Base-by-base conservation (phyloP, 768 basidiomycete genomes). In the Russula virescens region DNA sequence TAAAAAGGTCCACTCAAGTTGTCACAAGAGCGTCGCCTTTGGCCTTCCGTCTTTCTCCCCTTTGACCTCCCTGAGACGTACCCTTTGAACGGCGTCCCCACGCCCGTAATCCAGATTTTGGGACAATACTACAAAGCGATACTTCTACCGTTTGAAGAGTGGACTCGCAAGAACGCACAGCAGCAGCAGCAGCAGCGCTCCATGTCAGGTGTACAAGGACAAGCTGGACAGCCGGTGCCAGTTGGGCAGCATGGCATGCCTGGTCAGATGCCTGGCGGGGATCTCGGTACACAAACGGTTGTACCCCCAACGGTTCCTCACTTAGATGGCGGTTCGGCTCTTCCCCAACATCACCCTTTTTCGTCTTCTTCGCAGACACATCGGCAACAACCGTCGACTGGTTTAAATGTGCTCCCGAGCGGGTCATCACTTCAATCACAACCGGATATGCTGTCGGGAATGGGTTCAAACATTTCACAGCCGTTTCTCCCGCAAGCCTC, bases 101-200 rank as follows among this genome's bases (percentile, higher is more conserved):
- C 69, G 42, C 73, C 81, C 40, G 81, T 83, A 13, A 80, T 83
- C n/a, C 69, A 70, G 45, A 67, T 81, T 63, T 74, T 91, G 55
- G 79, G 77, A 25, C 78, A 82, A 54, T 81, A 84, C 69, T 93
- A 90, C 72, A 79, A 75, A 72, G 75, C 71, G 18, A 77, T 93
- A 61, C 75, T 91, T 25, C 75, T 76, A 43, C 87, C 89, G 3
- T 89, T 92, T 68, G 91, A 93, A 73, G 86, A 88, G 38, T 71
- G 76, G 34, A 88, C 86, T 71, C 81, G 81, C 71, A 83, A 80
- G 64, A 88, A 83, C 67, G 51, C 85, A 47, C 76, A 84, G 57
- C 85, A 83, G 64, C 82, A 81, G 31, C 31, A 31, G 31, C 31
- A 31, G 31, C 31, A 31, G 31, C 83, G 81, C 66, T 77, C 78